A percentile compares a stretch with the other conserved stretches of the same genome.
Conservation (phyloP, 495 filamentous ascomycete genomes). For the Aspergillus conjunctus region DNA sequence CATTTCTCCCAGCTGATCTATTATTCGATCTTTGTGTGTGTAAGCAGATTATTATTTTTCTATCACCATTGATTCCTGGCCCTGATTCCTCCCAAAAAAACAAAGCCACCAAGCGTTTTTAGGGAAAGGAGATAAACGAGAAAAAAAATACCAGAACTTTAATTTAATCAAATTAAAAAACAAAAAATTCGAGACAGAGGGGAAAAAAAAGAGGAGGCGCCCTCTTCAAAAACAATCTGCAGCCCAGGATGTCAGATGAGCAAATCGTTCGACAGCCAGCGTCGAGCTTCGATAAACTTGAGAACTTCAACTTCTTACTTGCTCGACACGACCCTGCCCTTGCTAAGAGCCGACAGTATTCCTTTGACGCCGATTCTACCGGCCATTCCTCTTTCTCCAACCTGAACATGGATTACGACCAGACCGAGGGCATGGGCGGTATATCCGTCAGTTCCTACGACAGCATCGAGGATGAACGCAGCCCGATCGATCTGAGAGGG, state of each 20-base stretch:
- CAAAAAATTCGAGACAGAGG: constrained; percentile 10
- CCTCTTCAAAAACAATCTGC: constrained; percentile 26
- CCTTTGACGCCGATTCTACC: constrained; percentile 44
- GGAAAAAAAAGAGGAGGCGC: constrained; percentile 12
- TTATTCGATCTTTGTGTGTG: constrained; percentile 26
- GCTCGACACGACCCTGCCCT: constrained; percentile 41
- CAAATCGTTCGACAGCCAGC: constrained; percentile 33
- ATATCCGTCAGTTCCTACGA: constrained; percentile 54
- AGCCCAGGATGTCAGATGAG: constrained; percentile 45
- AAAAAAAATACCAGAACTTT: constrained; percentile 20
- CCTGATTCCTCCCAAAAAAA: constrained; percentile 16
- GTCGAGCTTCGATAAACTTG: constrained; percentile 42
- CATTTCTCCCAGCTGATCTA: constrained; percentile 31
- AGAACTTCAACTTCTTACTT: constrained; percentile 49
- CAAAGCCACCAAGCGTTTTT: constrained; percentile 19
- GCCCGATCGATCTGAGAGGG: constrained; percentile 45
- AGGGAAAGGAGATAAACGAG: constrained; percentile 18
- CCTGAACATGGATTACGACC: constrained; percentile 49
- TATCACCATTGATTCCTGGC: constrained; percentile 25
- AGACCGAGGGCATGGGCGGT: constrained; percentile 51
- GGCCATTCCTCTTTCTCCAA: constrained; percentile 42
- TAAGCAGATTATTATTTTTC: constrained; percentile 10
- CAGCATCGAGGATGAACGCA: constrained; percentile 50
- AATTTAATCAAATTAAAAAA: constrained; percentile 22
- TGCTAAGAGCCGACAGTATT: constrained; percentile 45